Base-by-base conservation (phyloP, 805 yeast genomes). In the Pichia ethanolica region DNA sequence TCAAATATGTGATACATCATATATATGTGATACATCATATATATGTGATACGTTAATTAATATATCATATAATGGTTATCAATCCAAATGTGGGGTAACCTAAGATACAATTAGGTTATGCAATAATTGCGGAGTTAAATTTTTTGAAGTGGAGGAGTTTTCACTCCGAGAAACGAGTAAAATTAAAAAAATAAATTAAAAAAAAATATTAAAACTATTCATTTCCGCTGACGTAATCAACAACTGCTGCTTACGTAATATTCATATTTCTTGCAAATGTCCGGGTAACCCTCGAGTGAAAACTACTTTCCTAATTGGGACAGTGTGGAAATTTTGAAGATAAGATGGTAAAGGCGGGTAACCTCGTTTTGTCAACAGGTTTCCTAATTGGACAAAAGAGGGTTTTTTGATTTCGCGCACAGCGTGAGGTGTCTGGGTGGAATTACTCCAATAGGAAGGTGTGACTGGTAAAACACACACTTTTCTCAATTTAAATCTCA, bases 241-340 rank as follows among this genome's bases (percentile, higher is more conserved):
- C 25, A 14, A 25, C n/a, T 14, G 39, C 11, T 8, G 39, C 25
- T 8, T 7, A 14, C 8, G 26, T 6, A 20, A 20, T 2, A 3
- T 20, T 20, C 20, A 2, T 20, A 20, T 20, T 20, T 20, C 3
- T 20, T 20, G 2, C 3, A 20, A 2, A 5, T 13, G 30, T 30
- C 49, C 42, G 55, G 58, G 57, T 55, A 53, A 54, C 58, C 45
- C 53, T 41, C 34, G 4, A 26, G 32, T 53, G 41, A 32, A 41
- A 37, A 11, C 35, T 35, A 45, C 35, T 40, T 53, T 42, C 58
- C 58, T 52, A 44, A 39, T 51, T 53, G 60, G 59, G 50, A 46
- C 34, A 8, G 28, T 34, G 10, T 34, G 51, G 55, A 30, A 47
- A 35, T 42, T 46, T 26, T 34, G 30, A 30, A 47, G 54, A 45